Evolutionary conservation across 1,284 basidiomycete species (phyloP).

Genomic region (Rhodotorula sp.): DNA sequence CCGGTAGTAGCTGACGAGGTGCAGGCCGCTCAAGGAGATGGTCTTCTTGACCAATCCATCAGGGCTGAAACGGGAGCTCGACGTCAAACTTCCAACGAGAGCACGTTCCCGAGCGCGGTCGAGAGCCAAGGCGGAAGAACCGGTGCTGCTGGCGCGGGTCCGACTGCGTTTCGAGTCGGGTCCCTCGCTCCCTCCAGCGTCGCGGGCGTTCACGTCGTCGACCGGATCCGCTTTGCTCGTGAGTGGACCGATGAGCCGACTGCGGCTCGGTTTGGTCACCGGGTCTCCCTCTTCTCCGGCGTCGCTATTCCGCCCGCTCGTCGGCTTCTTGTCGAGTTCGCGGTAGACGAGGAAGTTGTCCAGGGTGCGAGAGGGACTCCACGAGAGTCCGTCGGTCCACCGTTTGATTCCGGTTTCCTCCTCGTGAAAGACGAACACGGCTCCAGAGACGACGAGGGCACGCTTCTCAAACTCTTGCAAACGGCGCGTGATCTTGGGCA

Average conservation of each 20-base stretch:
- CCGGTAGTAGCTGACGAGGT: conserved; percentile 94
- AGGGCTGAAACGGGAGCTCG: conserved; percentile 83
- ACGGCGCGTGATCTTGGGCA: conserved; percentile 88
- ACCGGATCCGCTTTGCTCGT: conserved; percentile 31
- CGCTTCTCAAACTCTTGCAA: conserved; percentile 83
- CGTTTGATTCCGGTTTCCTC: conserved; percentile 96
- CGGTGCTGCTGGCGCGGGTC: background rate
- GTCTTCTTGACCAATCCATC: conserved; percentile 91
- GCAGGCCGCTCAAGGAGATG: conserved; percentile 64
- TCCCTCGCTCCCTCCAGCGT: background rate
- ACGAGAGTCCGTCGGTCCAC: conserved; percentile 96
- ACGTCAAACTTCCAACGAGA: conserved; percentile 82
- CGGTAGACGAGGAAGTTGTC: conserved; percentile 94
- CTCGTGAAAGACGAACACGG: conserved; percentile 97
- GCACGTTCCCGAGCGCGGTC: conserved; percentile 62
- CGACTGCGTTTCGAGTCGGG: background rate
- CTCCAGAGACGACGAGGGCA: conserved; percentile 87
- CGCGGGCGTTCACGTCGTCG: conserved; percentile 2
- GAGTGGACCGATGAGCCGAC: conserved; percentile 15
- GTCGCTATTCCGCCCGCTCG: background rate
- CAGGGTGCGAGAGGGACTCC: conserved; percentile 83
- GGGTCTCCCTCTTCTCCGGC: background rate
- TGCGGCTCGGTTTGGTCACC: background rate
- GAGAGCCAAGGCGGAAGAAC: conserved; percentile 15
- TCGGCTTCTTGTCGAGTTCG: conserved; percentile 73